Percentiles rank a stretch among this genome's conserved stretches.
phyloP scores from a whole-genome alignment of 768 basidiomycete species.

The Galerina marginata region DNA sequence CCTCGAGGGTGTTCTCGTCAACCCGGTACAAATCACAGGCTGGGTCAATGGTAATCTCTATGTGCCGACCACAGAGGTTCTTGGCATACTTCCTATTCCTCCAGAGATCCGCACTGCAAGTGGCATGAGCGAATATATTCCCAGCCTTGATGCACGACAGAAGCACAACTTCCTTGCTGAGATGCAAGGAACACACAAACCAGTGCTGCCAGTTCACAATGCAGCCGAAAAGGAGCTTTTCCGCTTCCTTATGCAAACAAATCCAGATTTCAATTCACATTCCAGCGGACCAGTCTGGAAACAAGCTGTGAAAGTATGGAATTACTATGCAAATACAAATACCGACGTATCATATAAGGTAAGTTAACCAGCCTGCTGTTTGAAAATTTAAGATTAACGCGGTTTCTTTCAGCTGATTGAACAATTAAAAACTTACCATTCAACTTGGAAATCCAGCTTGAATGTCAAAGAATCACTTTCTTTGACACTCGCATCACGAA shows the following conservation, averaged over 20 bases:
- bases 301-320: conserved; percentile 22
- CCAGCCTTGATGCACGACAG: conserved; percentile 1
- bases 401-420: no score
- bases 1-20: no score
- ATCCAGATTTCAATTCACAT: conserved; percentile 8
- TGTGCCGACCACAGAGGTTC: no score
- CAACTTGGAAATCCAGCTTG: no score
- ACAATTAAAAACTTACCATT: no score
- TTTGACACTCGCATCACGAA: no score
- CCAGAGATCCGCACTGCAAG: conserved; percentile 4
- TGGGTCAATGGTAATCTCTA: no score
- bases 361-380: no score
- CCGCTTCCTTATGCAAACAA: conserved; percentile 23
- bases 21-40: no score
- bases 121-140: conserved; percentile 13
- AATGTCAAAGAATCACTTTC: no score
- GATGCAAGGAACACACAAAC: conserved; percentile 30
- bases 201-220: conserved; percentile 30
- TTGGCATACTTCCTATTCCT: no score
- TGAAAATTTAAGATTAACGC: no score
- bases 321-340: conserved; percentile 11
- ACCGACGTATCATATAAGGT: conserved; percentile 24
- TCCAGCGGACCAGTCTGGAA: conserved; percentile 17
- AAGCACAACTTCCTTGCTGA: conserved; percentile 25
- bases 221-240: conserved; percentile 26